These are phyloP conservation scores for Hypsizygus marmoreus DNA, from an alignment of 768 basidiomycete genomes.

Conservation along the genomic window DNA sequence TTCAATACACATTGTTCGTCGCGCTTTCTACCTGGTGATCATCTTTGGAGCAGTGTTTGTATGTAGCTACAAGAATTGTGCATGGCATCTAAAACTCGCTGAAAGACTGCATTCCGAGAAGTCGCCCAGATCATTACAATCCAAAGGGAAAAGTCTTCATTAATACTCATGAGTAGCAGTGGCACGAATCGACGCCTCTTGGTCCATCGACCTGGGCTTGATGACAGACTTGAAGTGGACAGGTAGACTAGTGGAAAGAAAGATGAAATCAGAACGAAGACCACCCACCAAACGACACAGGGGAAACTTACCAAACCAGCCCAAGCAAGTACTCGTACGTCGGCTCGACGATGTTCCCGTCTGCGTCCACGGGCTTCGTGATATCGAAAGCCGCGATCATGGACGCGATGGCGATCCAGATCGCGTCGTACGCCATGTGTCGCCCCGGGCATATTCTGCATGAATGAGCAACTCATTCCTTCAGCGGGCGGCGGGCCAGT, in stretches of 20 bases:
- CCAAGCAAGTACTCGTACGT: constrained; percentile 5
- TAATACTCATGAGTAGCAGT: no score
- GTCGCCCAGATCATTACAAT: no score
- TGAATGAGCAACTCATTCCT: no score
- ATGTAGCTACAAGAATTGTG: no score
- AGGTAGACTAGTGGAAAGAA: constrained; percentile 5
- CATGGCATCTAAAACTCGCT: no score
- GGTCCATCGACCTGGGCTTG: constrained; percentile 8
- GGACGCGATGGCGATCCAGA: constrained; percentile 32
- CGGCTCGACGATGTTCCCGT: constrained; percentile 18
- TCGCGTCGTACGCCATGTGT: constrained; percentile 29
- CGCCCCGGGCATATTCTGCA: constrained; percentile 37
- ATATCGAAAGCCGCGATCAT: constrained; percentile 34
- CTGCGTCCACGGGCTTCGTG: constrained; percentile 17
- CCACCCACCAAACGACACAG: no score
- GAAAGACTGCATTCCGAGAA: no score
- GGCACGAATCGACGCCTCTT: constrained; percentile 5
- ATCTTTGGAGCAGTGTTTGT: no score
- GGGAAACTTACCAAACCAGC: constrained; percentile 8
- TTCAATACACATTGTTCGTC: no score
- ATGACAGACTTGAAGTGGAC: constrained; percentile 12
- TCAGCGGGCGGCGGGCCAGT: background rate
- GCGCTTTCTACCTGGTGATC: no score
- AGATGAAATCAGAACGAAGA: no score
- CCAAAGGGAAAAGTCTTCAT: no score